Percentiles rank a stretch among this genome's conserved stretches.
Conservation (phyloP, 345 rosid species). For the Ceriops tagal region DNA sequence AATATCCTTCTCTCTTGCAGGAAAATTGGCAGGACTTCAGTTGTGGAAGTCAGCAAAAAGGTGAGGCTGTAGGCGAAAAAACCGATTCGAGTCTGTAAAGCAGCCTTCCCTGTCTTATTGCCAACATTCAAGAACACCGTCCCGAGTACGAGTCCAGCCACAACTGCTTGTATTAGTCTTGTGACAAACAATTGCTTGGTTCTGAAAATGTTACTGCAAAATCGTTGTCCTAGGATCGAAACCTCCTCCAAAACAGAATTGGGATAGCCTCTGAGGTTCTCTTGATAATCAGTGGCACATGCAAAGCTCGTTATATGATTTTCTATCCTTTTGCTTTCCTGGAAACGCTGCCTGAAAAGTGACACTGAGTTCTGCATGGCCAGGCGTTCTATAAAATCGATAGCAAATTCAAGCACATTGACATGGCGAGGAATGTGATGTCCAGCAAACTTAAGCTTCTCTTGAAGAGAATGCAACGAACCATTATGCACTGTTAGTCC, state of each 20-base stretch:
- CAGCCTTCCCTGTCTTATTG: constrained; percentile 36
- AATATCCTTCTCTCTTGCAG: constrained; percentile 77
- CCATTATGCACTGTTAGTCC: constrained; percentile 65
- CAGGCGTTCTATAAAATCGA: constrained; percentile 55
- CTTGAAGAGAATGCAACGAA: constrained; percentile 45
- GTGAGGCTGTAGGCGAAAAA: constrained; percentile 86
- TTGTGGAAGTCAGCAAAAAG: constrained; percentile 76
- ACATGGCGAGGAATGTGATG: constrained; percentile 59
- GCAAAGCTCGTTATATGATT: constrained; percentile 25
- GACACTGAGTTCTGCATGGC: constrained; percentile 18
- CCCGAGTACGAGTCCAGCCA: constrained; percentile 70
- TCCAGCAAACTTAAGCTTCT: constrained; percentile 53
- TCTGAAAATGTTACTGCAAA: constrained; percentile 75
- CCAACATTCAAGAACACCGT: constrained; percentile 68
- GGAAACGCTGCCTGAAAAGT: constrained; percentile 13
- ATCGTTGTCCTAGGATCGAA: constrained; percentile 62
- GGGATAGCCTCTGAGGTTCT: constrained; percentile 33
- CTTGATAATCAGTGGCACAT: constrained; percentile 16
- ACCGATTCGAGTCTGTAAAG: constrained; percentile 62
- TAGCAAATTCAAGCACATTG: constrained; percentile 83
- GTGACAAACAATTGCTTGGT: constrained; percentile 74
- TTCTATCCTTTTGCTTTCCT: constrained; percentile 20
- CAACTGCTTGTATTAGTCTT: constrained; percentile 65
- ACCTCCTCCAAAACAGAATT: constrained; percentile 58
- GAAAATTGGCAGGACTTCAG: constrained; percentile 87